Conservation (phyloP, 768 basidiomycete species). For the Neoboletus subvelutipes region DNA sequence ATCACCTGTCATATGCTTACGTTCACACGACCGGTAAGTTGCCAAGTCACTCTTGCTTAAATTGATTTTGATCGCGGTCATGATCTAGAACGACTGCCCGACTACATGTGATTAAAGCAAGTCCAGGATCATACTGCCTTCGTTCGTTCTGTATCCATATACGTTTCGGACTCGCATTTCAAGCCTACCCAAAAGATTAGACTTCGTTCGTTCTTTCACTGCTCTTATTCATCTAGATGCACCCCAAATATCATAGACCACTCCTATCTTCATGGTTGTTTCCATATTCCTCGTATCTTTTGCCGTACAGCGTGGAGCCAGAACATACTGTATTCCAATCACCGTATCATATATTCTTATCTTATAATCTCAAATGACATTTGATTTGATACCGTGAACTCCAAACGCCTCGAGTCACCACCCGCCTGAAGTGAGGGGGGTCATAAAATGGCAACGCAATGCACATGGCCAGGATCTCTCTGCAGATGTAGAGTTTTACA, state of each 20-base stretch:
- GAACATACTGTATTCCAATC: slow-evolving; percentile 23
- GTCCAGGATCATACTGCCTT: slow-evolving; percentile 3
- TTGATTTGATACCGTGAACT: slow-evolving; percentile 1
- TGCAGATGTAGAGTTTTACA: neutral
- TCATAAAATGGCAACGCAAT: neutral
- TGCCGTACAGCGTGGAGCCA: slow-evolving; percentile 16
- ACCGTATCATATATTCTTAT: slow-evolving; percentile 16
- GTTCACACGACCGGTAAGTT: slow-evolving; percentile 61
- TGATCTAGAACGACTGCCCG: slow-evolving; percentile 49
- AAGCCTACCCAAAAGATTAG: slow-evolving; percentile 7
- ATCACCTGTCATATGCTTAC: slow-evolving; percentile 83
- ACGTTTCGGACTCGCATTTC: neutral
- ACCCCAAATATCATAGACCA: slow-evolving; percentile 15
- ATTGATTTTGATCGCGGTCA: slow-evolving; percentile 1
- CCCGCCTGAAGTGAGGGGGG: neutral
- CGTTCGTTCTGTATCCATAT: slow-evolving; percentile 27
- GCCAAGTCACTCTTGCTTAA: neutral
- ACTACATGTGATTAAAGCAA: slow-evolving; percentile 45
- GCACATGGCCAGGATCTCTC: neutral
- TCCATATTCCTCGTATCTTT: slow-evolving; percentile 14
- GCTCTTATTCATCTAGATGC: slow-evolving; percentile 16
- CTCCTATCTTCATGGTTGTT: slow-evolving; percentile 16
- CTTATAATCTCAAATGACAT: slow-evolving; percentile 18
- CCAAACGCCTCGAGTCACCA: neutral
- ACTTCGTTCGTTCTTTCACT: slow-evolving; percentile 24